Evolutionary conservation across 2,329 filamentous ascomycete species (phyloP).

Genomic region (Chalara sp.): DNA sequence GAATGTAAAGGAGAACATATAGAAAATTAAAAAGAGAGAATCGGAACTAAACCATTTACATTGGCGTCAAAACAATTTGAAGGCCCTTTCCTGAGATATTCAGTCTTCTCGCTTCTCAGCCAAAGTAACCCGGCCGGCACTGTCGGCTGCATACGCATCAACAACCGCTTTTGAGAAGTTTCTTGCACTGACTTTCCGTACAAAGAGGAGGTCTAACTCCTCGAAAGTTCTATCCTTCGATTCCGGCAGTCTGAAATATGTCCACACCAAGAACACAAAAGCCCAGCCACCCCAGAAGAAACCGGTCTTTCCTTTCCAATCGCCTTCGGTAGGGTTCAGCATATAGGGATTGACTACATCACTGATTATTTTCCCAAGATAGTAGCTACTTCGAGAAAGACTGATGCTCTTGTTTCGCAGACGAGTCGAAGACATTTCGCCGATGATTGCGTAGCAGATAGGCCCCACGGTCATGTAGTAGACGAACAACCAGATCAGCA

Average conservation of each 20-base stretch:
- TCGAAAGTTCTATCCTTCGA: constrained; percentile 28
- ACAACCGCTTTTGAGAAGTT: constrained; percentile 14
- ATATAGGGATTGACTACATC: constrained; percentile 24
- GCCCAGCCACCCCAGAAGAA: constrained; percentile 34
- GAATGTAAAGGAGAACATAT: too few species aligned
- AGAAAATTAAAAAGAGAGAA: too few species aligned
- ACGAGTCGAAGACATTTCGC: constrained; percentile 31
- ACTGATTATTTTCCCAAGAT: constrained; percentile 24
- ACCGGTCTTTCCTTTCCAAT: constrained; percentile 31
- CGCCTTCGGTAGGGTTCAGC: constrained; percentile 26
- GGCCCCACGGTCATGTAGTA: constrained; percentile 33
- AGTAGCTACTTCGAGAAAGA: constrained; percentile 32
- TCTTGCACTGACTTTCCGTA: constrained; percentile 7
- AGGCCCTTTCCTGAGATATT: too few species aligned
- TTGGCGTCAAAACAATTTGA: too few species aligned
- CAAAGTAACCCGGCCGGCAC: too few species aligned
- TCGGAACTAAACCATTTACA: too few species aligned
- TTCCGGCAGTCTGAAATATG: constrained; percentile 42
- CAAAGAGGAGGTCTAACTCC: constrained; percentile 16
- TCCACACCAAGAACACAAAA: constrained; percentile 36
- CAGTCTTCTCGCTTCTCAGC: too few species aligned
- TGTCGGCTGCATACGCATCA: neutral
- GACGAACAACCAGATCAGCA: constrained; percentile 22
- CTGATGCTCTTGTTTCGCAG: constrained; percentile 32
- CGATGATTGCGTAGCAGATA: constrained; percentile 31